Conservation (phyloP, 441 rosid species). For the Croton laevigatus region DNA sequence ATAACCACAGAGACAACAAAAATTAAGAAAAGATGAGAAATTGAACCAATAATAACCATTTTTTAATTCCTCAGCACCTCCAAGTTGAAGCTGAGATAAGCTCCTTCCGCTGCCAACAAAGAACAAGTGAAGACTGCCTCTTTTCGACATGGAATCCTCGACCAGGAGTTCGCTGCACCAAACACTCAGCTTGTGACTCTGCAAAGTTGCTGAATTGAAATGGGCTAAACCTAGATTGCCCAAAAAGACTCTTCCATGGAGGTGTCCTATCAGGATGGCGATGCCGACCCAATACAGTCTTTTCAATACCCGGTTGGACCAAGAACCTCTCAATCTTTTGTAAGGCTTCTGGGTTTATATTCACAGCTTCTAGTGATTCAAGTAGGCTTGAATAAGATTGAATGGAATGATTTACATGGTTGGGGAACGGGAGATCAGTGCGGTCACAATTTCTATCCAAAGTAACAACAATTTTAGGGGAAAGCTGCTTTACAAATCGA, state of each 20-base stretch:
- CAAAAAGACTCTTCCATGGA: constrained; percentile 41
- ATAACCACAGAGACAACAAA: constrained; percentile 20
- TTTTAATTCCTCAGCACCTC: constrained; percentile 41
- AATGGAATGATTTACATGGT: constrained; percentile 47
- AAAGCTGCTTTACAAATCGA: constrained; percentile 54
- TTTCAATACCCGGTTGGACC: constrained; percentile 54
- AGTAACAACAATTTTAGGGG: constrained; percentile 57
- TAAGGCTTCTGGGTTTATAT: constrained; percentile 38
- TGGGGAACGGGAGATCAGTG: constrained; percentile 50
- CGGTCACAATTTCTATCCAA: constrained; percentile 52
- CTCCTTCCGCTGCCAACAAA: constrained; percentile 64
- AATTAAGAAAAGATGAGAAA: constrained; percentile 28
- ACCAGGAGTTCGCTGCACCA: constrained; percentile 51
- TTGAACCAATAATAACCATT: constrained; percentile 1
- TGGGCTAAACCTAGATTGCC: constrained; percentile 52
- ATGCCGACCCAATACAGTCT: constrained; percentile 45
- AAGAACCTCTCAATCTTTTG: constrained; percentile 60
- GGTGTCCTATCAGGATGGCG: constrained; percentile 36
- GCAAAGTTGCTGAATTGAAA: constrained; percentile 57
- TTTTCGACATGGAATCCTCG: constrained; percentile 69
- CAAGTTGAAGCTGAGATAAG: constrained; percentile 63
- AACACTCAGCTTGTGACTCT: constrained; percentile 63
- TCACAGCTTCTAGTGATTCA: constrained; percentile 64
- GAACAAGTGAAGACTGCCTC: constrained; percentile 53
- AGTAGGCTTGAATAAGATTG: constrained; percentile 48